Evolutionary conservation across 257 asterid genomes (phyloP).

Genomic region (Apocynum venetum): DNA sequence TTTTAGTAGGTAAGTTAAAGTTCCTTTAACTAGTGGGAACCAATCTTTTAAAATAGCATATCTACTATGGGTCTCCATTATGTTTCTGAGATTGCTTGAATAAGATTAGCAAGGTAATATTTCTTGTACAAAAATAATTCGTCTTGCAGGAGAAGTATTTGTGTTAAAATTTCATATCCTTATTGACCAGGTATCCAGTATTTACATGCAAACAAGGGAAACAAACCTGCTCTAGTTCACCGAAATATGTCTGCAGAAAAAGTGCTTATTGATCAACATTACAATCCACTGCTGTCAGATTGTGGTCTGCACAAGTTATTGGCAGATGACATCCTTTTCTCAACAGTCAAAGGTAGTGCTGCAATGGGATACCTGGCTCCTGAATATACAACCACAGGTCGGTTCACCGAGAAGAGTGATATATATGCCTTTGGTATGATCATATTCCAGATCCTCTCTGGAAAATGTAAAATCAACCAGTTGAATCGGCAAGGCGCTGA

Average conservation of each 20-base stretch:
- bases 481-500: conserved; percentile 70
- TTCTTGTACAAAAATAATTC: neutral
- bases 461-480: conserved; percentile 65
- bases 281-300: conserved; percentile 77
- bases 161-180: neutral
- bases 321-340: conserved; percentile 83
- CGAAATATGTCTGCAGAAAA: conserved; percentile 88
- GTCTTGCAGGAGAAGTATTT: neutral
- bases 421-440: conserved; percentile 91
- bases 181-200: conserved; percentile 58
- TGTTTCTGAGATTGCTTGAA: neutral
- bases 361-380: conserved; percentile 99
- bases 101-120: neutral
- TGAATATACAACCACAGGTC: conserved; percentile 81
- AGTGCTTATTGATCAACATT: conserved; percentile 68
- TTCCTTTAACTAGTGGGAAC: neutral
- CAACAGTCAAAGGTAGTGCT: conserved; percentile 82
- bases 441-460: conserved; percentile 81
- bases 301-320: conserved; percentile 75
- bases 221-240: conserved; percentile 63
- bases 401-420: conserved; percentile 88
- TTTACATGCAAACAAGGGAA: conserved; percentile 55
- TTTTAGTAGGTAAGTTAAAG: neutral
- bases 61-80: too few species aligned
- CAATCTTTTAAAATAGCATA: neutral